A percentile compares a stretch with the other conserved stretches of the same genome.
phyloP scores from a whole-genome alignment of 164 flowering plant genomes.

The Vitis rupestris region DNA sequence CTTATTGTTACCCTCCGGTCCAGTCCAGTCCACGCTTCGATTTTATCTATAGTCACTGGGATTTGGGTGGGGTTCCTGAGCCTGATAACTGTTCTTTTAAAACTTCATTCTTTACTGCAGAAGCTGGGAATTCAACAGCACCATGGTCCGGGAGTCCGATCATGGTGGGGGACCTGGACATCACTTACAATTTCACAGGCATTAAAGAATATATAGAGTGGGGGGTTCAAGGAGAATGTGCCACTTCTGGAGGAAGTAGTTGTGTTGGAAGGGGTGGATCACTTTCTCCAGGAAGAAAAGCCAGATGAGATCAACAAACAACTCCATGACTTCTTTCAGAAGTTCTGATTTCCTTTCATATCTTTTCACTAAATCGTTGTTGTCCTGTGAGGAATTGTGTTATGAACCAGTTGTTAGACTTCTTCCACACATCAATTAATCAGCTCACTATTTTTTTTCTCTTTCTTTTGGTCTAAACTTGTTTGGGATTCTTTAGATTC shows the following conservation, averaged over 20 bases:
- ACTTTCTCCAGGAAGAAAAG: conserved; percentile 55
- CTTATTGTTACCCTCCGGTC: too few relatives aligned
- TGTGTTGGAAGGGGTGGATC: conserved; percentile 64
- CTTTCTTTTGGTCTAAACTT: too few relatives aligned
- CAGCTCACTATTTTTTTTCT: too few relatives aligned
- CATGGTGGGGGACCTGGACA: conserved; percentile 57
- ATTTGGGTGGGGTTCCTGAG: too few relatives aligned
- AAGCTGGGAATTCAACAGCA: conserved; percentile 62
- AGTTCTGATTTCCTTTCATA: conserved; percentile 22
- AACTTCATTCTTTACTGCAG: conserved; percentile 25
- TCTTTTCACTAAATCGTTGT: neutral
- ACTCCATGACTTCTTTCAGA: conserved; percentile 44
- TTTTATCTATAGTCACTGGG: too few relatives aligned
- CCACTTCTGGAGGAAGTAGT: conserved; percentile 60
- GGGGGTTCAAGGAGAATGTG: conserved; percentile 51
- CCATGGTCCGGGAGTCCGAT: conserved; percentile 57
- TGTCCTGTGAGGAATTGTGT: too few relatives aligned
- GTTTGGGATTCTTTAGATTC: too few relatives aligned
- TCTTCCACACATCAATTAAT: too few relatives aligned
- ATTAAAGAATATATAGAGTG: conserved; percentile 48
- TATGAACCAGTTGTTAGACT: too few relatives aligned
- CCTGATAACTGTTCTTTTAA: too few relatives aligned
- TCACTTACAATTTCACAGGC: conserved; percentile 37
- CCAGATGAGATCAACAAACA: conserved; percentile 50
- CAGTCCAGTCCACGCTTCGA: too few relatives aligned